Conservation (phyloP, 495 filamentous ascomycete species). For the Bacidia gigantensis region DNA sequence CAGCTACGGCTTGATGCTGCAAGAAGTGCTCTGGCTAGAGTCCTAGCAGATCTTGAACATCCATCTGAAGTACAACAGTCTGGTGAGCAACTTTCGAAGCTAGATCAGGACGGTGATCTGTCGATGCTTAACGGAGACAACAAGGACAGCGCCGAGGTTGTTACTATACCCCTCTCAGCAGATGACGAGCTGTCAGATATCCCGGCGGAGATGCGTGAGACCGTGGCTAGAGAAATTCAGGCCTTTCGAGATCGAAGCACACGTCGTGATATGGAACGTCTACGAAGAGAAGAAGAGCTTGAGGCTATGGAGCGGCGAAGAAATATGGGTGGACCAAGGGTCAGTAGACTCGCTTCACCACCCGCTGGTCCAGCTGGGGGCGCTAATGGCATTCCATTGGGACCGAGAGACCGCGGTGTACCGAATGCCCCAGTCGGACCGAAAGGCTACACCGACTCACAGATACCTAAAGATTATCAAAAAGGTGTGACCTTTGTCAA, state of each 20-base stretch:
- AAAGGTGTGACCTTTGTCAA: conserved; percentile 82
- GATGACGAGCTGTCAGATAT: conserved; percentile 96
- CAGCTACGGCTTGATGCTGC: conserved; percentile 58
- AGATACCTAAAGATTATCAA: conserved; percentile 65
- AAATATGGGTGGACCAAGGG: conserved; percentile 45
- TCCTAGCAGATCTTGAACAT: conserved; percentile 58
- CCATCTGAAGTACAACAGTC: conserved; percentile 40
- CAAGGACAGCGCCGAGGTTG: conserved; percentile 57
- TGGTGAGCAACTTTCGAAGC: conserved; percentile 29
- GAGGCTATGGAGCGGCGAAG: conserved; percentile 73
- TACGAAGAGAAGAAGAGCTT: conserved; percentile 79
- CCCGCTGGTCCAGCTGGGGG: conserved; percentile 58
- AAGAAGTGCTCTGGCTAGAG: conserved; percentile 46
- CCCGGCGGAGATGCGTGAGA: conserved; percentile 92
- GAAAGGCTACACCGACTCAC: conserved; percentile 50
- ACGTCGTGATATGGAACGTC: conserved; percentile 71
- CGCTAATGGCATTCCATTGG: conserved; percentile 73
- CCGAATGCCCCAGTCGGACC: conserved; percentile 74
- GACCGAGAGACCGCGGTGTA: conserved; percentile 57
- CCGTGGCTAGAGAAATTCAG: conserved; percentile 84
- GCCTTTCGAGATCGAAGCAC: conserved; percentile 87
- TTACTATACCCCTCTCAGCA: conserved; percentile 76
- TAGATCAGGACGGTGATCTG: conserved; percentile 53
- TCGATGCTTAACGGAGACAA: conserved; percentile 54
- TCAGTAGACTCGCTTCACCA: conserved; percentile 58